A percentile compares a stretch with the other conserved stretches of the same genome.
phyloP scores from a whole-genome alignment of 2,329 filamentous ascomycete genomes.

The Ophiosphaerella narmari region DNA sequence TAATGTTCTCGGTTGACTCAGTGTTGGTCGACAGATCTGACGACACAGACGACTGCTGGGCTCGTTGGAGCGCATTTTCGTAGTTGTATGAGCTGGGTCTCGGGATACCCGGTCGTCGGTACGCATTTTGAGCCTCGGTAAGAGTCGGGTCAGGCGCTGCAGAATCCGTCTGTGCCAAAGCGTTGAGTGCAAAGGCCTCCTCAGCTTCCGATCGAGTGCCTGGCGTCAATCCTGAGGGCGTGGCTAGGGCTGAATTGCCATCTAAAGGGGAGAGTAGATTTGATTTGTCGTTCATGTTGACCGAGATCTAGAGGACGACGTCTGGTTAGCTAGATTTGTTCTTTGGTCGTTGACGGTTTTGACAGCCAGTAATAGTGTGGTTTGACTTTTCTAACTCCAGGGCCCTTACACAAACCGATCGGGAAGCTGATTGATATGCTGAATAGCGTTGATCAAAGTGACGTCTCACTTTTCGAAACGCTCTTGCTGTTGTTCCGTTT shows the following conservation, averaged over 20 bases:
- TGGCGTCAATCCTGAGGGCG: slow-evolving; percentile 43
- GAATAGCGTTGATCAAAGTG: neutral
- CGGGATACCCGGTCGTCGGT: slow-evolving; percentile 27
- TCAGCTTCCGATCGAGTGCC: slow-evolving; percentile 44
- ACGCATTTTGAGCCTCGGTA: slow-evolving; percentile 35
- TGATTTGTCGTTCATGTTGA: slow-evolving; percentile 22
- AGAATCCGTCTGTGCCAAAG: slow-evolving; percentile 38
- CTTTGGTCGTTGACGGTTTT: too few species aligned
- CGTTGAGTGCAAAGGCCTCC: slow-evolving; percentile 39
- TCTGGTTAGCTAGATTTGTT: slow-evolving; percentile 1
- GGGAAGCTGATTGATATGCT: too few species aligned
- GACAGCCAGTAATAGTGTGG: too few species aligned
- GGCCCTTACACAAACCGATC: too few species aligned
- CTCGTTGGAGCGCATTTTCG: slow-evolving; percentile 29
- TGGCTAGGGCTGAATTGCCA: slow-evolving; percentile 27
- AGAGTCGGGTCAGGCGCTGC: slow-evolving; percentile 37
- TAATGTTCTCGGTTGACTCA: slow-evolving; percentile 12
- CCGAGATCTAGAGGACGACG: neutral
- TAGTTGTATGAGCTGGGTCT: slow-evolving; percentile 41
- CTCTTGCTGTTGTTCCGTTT: too few species aligned
- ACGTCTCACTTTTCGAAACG: neutral
- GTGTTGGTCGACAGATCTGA: slow-evolving; percentile 29
- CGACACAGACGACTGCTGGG: slow-evolving; percentile 27
- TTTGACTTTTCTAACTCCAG: too few species aligned
- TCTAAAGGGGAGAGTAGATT: slow-evolving; percentile 25